Conservation (phyloP, 2,329 filamentous ascomycete genomes). For the Phialophora tarda region DNA sequence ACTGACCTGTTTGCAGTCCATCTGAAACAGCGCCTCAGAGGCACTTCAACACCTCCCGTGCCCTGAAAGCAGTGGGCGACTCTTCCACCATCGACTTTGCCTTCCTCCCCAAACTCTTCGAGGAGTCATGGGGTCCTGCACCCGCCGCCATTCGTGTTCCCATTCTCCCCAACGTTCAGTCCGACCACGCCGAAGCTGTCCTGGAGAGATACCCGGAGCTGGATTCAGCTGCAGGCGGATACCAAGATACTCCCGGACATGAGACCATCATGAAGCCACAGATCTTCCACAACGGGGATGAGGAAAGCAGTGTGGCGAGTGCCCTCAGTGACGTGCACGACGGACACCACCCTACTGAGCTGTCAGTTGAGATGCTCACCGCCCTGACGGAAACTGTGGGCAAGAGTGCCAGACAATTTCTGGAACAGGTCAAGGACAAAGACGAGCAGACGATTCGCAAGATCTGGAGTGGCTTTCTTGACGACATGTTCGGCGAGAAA, state of each 20-base stretch:
- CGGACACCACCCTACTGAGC: conserved; percentile 57
- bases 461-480: conserved; percentile 56
- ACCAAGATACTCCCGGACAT: conserved; percentile 37
- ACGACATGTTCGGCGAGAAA: conserved; percentile 55
- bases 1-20: conserved; percentile 31
- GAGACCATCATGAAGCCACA: conserved; percentile 60
- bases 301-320: conserved; percentile 51
- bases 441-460: conserved; percentile 50
- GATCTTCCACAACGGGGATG: conserved; percentile 55
- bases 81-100: conserved; percentile 67
- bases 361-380: conserved; percentile 58
- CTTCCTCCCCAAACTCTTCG: conserved; percentile 60
- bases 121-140: conserved; percentile 44
- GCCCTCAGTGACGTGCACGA: conserved; percentile 65
- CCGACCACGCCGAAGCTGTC: conserved; percentile 42
- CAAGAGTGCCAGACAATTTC: conserved; percentile 48
- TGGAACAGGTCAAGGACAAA: conserved; percentile 47
- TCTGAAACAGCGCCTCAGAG: conserved; percentile 47
- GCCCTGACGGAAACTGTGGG: conserved; percentile 59
- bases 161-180: conserved; percentile 53
- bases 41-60: conserved; percentile 67
- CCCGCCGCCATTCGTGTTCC: conserved; percentile 55
- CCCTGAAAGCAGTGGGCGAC: conserved; percentile 62
- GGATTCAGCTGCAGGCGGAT: conserved; percentile 39
- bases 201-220: conserved; percentile 38